A percentile compares a stretch with the other conserved stretches of the same genome.
Conservation (phyloP, 2,329 filamentous ascomycete genomes). For the Venturia carpophila region DNA sequence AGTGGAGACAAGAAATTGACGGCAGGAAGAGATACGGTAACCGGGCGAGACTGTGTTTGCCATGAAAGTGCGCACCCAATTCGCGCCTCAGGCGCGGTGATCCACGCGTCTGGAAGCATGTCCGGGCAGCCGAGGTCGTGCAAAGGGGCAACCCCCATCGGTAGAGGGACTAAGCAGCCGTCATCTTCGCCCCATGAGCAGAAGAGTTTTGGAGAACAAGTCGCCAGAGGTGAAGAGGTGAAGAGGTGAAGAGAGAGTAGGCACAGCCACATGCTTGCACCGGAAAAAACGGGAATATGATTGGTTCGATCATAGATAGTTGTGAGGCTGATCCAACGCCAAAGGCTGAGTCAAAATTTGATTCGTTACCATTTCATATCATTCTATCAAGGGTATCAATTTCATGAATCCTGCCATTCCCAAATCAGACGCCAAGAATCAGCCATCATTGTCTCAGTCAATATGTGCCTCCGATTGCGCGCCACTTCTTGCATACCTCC, state of each 20-base stretch:
- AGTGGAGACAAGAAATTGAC: too few species aligned
- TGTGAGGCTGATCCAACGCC: too few species aligned
- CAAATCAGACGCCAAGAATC: neutral
- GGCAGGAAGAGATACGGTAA: too few species aligned
- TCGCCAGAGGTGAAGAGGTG: too few species aligned
- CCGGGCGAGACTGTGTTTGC: too few species aligned
- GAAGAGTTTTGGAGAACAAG: too few species aligned
- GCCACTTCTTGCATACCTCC: slow-evolving; percentile 8
- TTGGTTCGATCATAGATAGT: too few species aligned
- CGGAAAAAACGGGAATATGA: too few species aligned
- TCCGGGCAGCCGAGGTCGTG: neutral
- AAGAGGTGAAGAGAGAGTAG: neutral
- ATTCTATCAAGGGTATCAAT: neutral
- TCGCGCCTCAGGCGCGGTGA: too few species aligned
- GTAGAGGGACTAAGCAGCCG: neutral
- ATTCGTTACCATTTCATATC: neutral
- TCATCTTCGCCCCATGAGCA: too few species aligned
- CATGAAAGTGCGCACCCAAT: too few species aligned
- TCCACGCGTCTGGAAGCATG: neutral
- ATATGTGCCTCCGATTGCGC: neutral
- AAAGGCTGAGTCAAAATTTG: too few species aligned
- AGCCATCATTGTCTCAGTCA: neutral
- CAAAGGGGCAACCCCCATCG: neutral
- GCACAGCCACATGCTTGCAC: neutral
- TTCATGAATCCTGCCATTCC: neutral